Evolutionary conservation across 306 rosid genomes (phyloP).

Genomic region (Hylodesmum podocarpum): DNA sequence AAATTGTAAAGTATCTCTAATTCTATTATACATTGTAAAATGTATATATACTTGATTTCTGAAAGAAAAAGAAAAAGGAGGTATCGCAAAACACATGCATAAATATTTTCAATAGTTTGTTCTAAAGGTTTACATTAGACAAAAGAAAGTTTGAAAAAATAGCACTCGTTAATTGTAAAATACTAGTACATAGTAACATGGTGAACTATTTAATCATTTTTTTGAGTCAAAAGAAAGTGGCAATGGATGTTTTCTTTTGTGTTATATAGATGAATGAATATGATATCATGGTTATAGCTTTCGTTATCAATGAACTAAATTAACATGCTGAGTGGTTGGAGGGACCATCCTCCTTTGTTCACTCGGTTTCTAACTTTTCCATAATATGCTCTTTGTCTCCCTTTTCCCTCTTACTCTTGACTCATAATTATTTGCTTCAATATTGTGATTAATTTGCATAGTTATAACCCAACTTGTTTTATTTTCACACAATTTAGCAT

Average conservation of each 20-base stretch:
- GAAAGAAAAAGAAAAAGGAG: neutral
- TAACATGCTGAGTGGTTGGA: slow-evolving; percentile 60
- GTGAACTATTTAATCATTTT: slow-evolving; percentile 41
- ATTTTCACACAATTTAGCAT: slow-evolving; percentile 12
- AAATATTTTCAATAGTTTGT: neutral
- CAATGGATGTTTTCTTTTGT: slow-evolving; percentile 22
- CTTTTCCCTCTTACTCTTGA: slow-evolving; percentile 44
- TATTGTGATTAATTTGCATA: slow-evolving; percentile 37
- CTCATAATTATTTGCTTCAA: slow-evolving; percentile 41
- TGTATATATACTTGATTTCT: neutral
- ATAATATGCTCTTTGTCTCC: slow-evolving; percentile 68
- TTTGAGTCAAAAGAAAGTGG: slow-evolving; percentile 44
- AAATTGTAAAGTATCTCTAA: neutral
- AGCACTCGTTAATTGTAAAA: neutral
- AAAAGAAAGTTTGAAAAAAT: neutral
- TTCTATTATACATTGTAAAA: neutral
- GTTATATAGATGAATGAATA: slow-evolving; percentile 18
- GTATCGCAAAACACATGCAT: neutral
- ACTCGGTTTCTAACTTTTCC: slow-evolving; percentile 52
- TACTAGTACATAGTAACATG: too few species aligned
- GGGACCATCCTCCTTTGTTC: slow-evolving; percentile 53
- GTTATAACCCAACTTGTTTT: slow-evolving; percentile 9
- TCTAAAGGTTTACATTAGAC: neutral
- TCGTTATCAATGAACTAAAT: slow-evolving; percentile 42
- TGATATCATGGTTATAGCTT: slow-evolving; percentile 38